phyloP scores from a whole-genome alignment of 768 basidiomycete genomes.

The Tricholoma sp. region DNA sequence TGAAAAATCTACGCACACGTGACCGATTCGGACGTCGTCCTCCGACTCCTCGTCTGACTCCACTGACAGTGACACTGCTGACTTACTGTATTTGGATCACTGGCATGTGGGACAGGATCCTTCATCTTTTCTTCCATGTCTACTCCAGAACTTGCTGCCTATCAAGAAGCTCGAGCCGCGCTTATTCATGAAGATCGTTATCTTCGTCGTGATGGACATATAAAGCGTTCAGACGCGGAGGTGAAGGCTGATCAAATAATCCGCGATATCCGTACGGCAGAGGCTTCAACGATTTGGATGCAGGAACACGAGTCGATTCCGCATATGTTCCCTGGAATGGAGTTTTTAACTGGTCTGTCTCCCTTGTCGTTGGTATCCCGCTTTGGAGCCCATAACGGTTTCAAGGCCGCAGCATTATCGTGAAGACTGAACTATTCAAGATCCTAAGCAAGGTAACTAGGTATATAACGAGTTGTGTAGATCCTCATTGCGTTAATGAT shows the following conservation, averaged over 20 bases:
- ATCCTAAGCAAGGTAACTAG: constrained; percentile 51
- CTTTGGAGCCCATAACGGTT: background rate
- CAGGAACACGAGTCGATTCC: constrained; percentile 45
- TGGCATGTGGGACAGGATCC: too few species aligned
- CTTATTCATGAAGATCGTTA: constrained; percentile 43
- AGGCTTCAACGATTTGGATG: constrained; percentile 57
- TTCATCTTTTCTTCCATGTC: constrained; percentile 3
- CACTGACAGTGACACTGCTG: too few species aligned
- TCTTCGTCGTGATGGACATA: constrained; percentile 42
- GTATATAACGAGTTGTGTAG: background rate
- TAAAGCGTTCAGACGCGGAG: constrained; percentile 32
- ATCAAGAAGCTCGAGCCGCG: constrained; percentile 26
- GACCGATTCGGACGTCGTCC: background rate
- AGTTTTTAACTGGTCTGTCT: constrained; percentile 59
- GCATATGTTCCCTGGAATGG: constrained; percentile 75
- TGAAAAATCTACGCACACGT: background rate
- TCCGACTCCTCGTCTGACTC: too few species aligned
- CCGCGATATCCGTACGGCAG: constrained; percentile 47
- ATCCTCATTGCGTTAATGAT: background rate
- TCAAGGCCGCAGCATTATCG: constrained; percentile 50
- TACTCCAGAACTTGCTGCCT: constrained; percentile 19
- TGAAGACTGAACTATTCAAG: constrained; percentile 56
- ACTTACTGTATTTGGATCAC: too few species aligned
- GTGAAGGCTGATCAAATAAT: constrained; percentile 52
- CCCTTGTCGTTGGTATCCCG: background rate